Evolutionary conservation across 176 grass and related monocot species (phyloP).

Genomic region (Hyparrhenia diplandra): DNA sequence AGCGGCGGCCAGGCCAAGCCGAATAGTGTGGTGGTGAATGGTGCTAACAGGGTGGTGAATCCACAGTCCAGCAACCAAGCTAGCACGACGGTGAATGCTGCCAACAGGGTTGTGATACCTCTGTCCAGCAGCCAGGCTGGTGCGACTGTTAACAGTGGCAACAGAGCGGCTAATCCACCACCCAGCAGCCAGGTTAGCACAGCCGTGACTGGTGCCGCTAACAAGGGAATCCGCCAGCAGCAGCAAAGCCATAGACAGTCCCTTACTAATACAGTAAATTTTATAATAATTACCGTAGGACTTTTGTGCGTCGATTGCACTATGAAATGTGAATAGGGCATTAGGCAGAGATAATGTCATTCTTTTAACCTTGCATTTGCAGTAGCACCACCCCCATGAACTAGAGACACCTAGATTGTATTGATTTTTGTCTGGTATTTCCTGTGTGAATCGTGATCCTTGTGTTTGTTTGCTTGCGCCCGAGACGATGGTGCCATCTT

Average conservation of each 20-base stretch:
- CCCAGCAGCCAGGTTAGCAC: conserved; percentile 7
- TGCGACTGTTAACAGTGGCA: background rate
- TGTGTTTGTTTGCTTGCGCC: background rate
- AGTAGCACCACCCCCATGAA: background rate
- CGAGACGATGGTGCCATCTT: background rate
- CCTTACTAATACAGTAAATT: conserved; percentile 16
- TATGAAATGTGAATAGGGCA: conserved; percentile 46
- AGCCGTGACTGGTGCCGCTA: background rate
- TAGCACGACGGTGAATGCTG: too few species aligned
- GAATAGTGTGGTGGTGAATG: too few species aligned
- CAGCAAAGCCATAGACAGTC: conserved; percentile 12
- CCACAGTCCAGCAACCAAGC: too few species aligned
- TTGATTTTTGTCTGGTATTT: background rate
- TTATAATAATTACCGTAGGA: conserved; percentile 32
- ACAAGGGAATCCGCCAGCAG: conserved; percentile 3
- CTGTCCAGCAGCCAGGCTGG: too few species aligned
- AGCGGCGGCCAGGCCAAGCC: too few species aligned
- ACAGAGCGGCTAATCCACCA: background rate
- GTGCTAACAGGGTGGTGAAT: too few species aligned
- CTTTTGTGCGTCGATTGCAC: background rate
- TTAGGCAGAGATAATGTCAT: conserved; percentile 8
- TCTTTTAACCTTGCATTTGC: background rate
- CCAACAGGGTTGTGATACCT: too few species aligned
- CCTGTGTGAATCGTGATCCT: background rate
- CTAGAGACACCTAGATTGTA: background rate